Conservation (phyloP, 2,329 filamentous ascomycete species). For the Penicillium sp. region DNA sequence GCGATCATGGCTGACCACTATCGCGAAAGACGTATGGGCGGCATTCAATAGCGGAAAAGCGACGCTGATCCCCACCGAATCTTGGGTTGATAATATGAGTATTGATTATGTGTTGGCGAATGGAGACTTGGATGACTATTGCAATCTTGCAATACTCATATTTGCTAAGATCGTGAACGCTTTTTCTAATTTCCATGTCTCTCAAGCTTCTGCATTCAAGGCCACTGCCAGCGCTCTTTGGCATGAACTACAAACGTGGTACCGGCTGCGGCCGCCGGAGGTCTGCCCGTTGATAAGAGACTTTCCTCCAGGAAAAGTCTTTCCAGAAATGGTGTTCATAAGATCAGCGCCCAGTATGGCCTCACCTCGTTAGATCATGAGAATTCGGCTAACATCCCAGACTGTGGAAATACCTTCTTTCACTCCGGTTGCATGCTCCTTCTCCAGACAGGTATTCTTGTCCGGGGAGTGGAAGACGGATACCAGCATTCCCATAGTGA, state of each 20-base stretch:
- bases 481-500: background rate
- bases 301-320: background rate
- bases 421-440: conserved; percentile 19
- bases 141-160: conserved; percentile 13
- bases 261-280: background rate
- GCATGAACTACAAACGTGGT: background rate
- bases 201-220: background rate
- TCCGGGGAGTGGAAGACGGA: background rate
- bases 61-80: conserved; percentile 15
- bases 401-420: conserved; percentile 20
- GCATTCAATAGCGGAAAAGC: conserved; percentile 14
- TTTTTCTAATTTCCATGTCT: background rate
- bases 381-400: background rate
- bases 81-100: conserved; percentile 13
- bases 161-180: conserved; percentile 17
- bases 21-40: conserved; percentile 14
- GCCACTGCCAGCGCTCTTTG: background rate
- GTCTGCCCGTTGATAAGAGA: background rate
- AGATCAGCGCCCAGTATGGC: background rate
- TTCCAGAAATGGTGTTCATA: background rate
- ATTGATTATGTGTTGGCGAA: conserved; percentile 9
- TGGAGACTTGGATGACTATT: conserved; percentile 15
- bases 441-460: conserved; percentile 7
- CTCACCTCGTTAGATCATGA: background rate
- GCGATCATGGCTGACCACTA: background rate